Evolutionary conservation across 2,329 filamentous ascomycete genomes (phyloP).

Genomic region (Raffaelea arxii): DNA sequence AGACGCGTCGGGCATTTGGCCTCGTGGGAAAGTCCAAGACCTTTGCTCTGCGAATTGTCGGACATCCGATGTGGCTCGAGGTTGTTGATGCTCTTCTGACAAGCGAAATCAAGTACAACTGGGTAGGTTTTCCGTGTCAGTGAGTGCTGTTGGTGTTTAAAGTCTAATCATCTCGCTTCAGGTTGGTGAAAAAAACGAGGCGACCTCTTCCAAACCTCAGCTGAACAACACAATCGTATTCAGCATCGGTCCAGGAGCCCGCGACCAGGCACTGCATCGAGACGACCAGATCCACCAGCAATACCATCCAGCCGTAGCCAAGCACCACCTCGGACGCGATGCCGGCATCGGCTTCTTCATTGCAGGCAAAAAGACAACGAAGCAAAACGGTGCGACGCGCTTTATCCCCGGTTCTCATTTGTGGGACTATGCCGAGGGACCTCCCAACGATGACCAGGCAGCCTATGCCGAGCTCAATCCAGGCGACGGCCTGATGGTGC

Average conservation of each 20-base stretch:
- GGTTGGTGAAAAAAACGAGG: neutral
- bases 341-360: constrained; percentile 23
- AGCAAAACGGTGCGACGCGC: constrained; percentile 24
- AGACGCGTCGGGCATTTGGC: constrained; percentile 6
- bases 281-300: constrained; percentile 19
- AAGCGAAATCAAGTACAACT: neutral
- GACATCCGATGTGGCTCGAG: constrained; percentile 2
- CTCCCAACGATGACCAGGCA: constrained; percentile 12
- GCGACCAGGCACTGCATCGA: constrained; percentile 15
- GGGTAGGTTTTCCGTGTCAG: no score
- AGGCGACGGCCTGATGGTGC: constrained; percentile 16
- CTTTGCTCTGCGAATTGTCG: neutral
- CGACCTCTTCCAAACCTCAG: constrained; percentile 10
- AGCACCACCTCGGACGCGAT: constrained; percentile 14
- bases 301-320: constrained; percentile 4
- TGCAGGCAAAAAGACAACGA: constrained; percentile 19
- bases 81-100: constrained; percentile 1
- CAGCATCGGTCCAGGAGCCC: constrained; percentile 14
- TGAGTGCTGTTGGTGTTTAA: no score
- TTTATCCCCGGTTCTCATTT: constrained; percentile 27
- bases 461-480: constrained; percentile 14
- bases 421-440: constrained; percentile 15
- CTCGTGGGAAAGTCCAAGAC: constrained; percentile 1
- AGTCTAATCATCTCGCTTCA: no score
- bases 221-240: constrained; percentile 21